Evolutionary conservation across 495 filamentous ascomycete genomes (phyloP).

Genomic region (Penicillium argentinense): DNA sequence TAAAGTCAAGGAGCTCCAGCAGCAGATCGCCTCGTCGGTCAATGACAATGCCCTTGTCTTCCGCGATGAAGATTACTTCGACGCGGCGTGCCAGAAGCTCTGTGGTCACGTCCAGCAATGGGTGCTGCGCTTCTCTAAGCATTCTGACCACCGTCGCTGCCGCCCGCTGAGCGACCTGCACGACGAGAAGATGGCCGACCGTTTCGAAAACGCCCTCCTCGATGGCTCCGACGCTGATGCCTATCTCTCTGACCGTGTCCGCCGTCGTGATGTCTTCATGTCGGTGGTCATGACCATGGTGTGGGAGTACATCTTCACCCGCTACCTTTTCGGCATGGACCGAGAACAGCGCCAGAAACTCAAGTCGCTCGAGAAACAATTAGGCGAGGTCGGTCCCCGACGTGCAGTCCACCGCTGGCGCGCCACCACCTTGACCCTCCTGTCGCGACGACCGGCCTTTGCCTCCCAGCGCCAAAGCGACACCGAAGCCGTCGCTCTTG

Average conservation of each 20-base stretch:
- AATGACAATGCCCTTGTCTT: slow-evolving; percentile 74
- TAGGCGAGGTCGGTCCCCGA: slow-evolving; percentile 80
- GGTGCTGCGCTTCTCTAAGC: slow-evolving; percentile 94
- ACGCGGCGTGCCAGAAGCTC: slow-evolving; percentile 87
- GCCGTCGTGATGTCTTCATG: slow-evolving; percentile 91
- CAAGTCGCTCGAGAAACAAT: slow-evolving; percentile 85
- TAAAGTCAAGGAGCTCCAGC: slow-evolving; percentile 77
- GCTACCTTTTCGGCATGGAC: slow-evolving; percentile 98
- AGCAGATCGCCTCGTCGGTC: slow-evolving; percentile 72
- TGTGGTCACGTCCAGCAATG: slow-evolving; percentile 94
- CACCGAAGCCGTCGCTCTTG: slow-evolving; percentile 84
- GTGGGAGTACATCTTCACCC: slow-evolving; percentile 96
- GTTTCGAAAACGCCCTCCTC: slow-evolving; percentile 88
- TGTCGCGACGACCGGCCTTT: slow-evolving; percentile 75
- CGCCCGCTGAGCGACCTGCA: slow-evolving; percentile 74
- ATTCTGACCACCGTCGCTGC: slow-evolving; percentile 85
- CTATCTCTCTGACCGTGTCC: slow-evolving; percentile 81
- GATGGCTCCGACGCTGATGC: slow-evolving; percentile 88
- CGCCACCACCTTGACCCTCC: slow-evolving; percentile 85
- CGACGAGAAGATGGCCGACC: slow-evolving; percentile 86
- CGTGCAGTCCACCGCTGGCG: slow-evolving; percentile 93
- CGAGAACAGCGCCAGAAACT: slow-evolving; percentile 95
- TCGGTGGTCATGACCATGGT: slow-evolving; percentile 97
- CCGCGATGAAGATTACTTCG: slow-evolving; percentile 91
- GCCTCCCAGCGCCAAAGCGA: slow-evolving; percentile 73